Percentiles rank a stretch among this genome's conserved stretches.
phyloP scores from a whole-genome alignment of 2,329 filamentous ascomycete species.

The Epichloe elymi region DNA sequence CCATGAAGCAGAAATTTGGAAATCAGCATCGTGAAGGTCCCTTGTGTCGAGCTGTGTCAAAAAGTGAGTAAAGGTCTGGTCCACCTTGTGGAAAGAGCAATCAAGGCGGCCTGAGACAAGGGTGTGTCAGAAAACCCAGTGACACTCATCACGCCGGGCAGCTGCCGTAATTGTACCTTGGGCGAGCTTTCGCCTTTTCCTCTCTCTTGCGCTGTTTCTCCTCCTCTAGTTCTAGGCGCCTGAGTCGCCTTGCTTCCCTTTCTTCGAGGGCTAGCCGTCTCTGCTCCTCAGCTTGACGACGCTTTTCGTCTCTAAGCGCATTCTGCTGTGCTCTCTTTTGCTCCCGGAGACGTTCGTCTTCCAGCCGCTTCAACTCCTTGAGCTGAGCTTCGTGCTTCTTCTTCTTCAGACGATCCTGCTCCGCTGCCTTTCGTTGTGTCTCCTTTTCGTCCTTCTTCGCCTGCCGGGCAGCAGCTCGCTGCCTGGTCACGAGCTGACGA shows the following conservation, averaged over 20 bases:
- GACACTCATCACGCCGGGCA: slow-evolving; percentile 10
- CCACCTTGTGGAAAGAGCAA: neutral
- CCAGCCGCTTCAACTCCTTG: slow-evolving; percentile 6
- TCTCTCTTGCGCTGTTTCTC: slow-evolving; percentile 7
- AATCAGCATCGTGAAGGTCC: neutral
- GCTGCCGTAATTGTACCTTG: slow-evolving; percentile 11
- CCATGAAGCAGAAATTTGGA: neutral
- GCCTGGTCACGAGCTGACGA: slow-evolving; percentile 5
- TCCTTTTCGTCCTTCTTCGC: slow-evolving; percentile 3
- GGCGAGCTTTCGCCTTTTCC: slow-evolving; percentile 10
- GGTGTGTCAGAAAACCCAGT: neutral
- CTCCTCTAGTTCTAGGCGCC: slow-evolving; percentile 6
- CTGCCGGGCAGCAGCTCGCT: slow-evolving; percentile 7
- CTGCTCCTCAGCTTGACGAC: slow-evolving; percentile 7
- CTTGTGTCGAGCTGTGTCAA: neutral
- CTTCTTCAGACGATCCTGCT: slow-evolving; percentile 4
- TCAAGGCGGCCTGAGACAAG: neutral
- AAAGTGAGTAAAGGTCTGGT: neutral
- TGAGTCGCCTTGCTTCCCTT: slow-evolving; percentile 4
- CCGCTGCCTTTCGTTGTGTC: neutral
- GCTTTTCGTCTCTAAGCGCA: slow-evolving; percentile 5
- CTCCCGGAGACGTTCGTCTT: slow-evolving; percentile 10
- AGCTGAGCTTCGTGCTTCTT: slow-evolving; percentile 3
- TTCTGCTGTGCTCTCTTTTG: slow-evolving; percentile 7
- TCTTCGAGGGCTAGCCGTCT: slow-evolving; percentile 9